Evolutionary conservation across 805 yeast species (phyloP), one percentile per base, ranked within the genome.

Genomic region (Myxozyma monticola): DNA sequence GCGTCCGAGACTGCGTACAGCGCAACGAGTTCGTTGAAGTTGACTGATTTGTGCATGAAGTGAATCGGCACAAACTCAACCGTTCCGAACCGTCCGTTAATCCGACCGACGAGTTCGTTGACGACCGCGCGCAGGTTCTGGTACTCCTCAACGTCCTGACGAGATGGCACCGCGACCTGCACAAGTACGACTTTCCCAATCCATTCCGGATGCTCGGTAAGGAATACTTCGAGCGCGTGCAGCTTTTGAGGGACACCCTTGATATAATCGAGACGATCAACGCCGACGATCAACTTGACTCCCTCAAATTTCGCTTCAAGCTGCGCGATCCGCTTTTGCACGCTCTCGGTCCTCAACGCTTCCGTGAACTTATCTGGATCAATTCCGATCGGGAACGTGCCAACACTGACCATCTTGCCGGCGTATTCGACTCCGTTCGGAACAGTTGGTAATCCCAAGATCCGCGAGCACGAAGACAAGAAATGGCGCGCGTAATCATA

Each of bases 361-460:
- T 82, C 85, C 14, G 84, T 71, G 67, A 93, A 93, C 60, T 87
- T 88, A 51, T 88, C 96, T 20, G 89, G 96, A 65, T 93, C 99
- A 53, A 93, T 93, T 50, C 99, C 99, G 60, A 93, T 93, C n/a
- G 99, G 99, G 77, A 90, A 91, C 0, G 98, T 97, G 21, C 97
- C 96, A 30, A 93, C 88, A 25, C 81, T 80, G 39, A 93, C 91
- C 53, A 80, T 79, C 44, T 91, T 74, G 25, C 88, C 86, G 37
- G 81, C 74, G 65, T 77, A 88, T 55, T 84, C 84, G 17, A 93
- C 86, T 17, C 97, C 96, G 57, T 89, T 90, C 2, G 99, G 99
- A 54, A 85, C 75, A 0, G 97, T 89, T 43, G 83, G 84, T 6
- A 89, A 80, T 54, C 86, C 78, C 45, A 93, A 76, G 17, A 93